A percentile compares a stretch with the other conserved stretches of the same genome.
Evolutionary conservation across 2,329 filamentous ascomycete genomes (phyloP).

Genomic region (Stagonosporopsis chrysanthemi): DNA sequence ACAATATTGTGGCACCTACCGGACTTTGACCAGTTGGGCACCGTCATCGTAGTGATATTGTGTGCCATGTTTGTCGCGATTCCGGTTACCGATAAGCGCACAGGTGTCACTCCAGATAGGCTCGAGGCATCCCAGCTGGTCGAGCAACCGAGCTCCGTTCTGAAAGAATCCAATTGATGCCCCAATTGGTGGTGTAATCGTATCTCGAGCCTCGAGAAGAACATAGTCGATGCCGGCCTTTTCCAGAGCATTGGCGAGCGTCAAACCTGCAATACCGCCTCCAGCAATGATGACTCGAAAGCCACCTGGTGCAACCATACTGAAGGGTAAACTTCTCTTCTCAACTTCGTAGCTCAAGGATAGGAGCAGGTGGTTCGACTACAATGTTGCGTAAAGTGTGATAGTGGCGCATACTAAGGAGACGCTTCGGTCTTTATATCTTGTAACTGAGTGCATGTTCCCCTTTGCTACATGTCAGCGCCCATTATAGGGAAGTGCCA

Average conservation of each 20-base stretch:
- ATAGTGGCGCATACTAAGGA: too few relatives aligned
- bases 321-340: not conserved
- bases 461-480: too few relatives aligned
- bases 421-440: too few relatives aligned
- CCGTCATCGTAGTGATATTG: not conserved
- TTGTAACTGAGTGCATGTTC: too few relatives aligned
- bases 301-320: not conserved
- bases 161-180: constrained; percentile 30
- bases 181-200: constrained; percentile 25
- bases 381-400: too few relatives aligned
- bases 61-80: constrained; percentile 1
- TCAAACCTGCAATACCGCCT: constrained; percentile 25
- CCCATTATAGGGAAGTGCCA: not conserved
- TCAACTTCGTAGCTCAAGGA: not conserved
- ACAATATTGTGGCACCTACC: not conserved
- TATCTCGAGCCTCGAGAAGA: constrained; percentile 22
- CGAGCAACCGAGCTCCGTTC: constrained; percentile 27
- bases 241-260: constrained; percentile 24
- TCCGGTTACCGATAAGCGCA: not conserved
- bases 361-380: too few relatives aligned
- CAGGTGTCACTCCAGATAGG: constrained; percentile 2
- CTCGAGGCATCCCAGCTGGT: constrained; percentile 26
- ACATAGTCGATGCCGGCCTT: constrained; percentile 24
- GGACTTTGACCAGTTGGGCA: not conserved
- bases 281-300: constrained; percentile 23